A percentile compares a stretch with the other conserved stretches of the same genome.
Conservation (phyloP, 306 rosid genomes). For the Vigna radiata region DNA sequence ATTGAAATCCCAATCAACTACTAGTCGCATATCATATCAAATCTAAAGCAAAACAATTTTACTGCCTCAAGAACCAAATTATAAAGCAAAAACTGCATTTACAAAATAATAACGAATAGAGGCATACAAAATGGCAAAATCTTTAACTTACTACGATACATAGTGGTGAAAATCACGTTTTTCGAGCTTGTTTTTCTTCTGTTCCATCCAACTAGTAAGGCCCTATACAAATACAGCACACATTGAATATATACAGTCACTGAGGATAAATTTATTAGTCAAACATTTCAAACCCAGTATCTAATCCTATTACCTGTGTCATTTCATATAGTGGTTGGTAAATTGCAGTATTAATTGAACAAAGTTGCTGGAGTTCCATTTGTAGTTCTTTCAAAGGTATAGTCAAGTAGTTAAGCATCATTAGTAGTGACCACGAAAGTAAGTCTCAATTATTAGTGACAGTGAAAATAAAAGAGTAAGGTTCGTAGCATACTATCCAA, state of each 20-base stretch:
- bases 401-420: slow-evolving; percentile 45
- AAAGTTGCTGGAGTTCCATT: slow-evolving; percentile 78
- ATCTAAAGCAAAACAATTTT: slow-evolving; percentile 27
- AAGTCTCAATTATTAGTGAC: slow-evolving; percentile 30
- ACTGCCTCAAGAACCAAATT: slow-evolving; percentile 2
- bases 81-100: slow-evolving; percentile 23
- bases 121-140: slow-evolving; percentile 15
- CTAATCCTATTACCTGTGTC: slow-evolving; percentile 69
- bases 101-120: slow-evolving; percentile 27
- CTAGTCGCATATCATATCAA: slow-evolving; percentile 23
- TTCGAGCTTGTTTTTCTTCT: slow-evolving; percentile 64
- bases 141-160: slow-evolving; percentile 73
- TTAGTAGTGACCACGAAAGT: slow-evolving; percentile 27
- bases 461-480: slow-evolving; percentile 38
- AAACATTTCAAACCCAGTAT: slow-evolving; percentile 40
- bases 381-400: slow-evolving; percentile 68
- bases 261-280: slow-evolving; percentile 26
- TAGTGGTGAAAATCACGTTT: slow-evolving; percentile 89
- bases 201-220: slow-evolving; percentile 87
- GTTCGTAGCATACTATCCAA: slow-evolving; percentile 74
- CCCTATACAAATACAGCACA: slow-evolving; percentile 59
- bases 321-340: slow-evolving; percentile 88
- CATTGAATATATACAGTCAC: slow-evolving; percentile 36
- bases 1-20: slow-evolving; percentile 23
- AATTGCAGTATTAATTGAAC: slow-evolving; percentile 57